These are phyloP conservation scores for Populus hybrid DNA, from an alignment of 441 rosid genomes.

Conservation along the genomic window DNA sequence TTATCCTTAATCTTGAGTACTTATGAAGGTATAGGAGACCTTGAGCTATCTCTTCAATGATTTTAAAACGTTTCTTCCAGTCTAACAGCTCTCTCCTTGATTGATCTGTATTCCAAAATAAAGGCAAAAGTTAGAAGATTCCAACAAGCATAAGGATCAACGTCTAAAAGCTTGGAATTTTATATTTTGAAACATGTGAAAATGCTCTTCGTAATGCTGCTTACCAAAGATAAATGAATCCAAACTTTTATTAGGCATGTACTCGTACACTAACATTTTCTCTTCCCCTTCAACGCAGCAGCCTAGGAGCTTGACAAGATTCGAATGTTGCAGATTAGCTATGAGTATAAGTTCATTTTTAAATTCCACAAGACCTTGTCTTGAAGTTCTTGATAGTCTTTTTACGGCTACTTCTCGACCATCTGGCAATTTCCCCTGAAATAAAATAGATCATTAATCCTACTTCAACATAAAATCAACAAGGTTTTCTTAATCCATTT, in stretches of 20 bases:
- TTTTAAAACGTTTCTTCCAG: conserved; percentile 12
- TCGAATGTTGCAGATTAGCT: conserved; percentile 45
- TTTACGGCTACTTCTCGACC: conserved; percentile 49
- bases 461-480: background rate
- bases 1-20: background rate
- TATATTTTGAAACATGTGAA: too few species aligned
- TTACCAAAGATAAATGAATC: conserved; percentile 46
- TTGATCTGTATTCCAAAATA: conserved; percentile 1
- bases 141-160: background rate
- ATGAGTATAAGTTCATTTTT: conserved; percentile 47
- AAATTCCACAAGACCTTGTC: conserved; percentile 45
- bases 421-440: conserved; percentile 50
- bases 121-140: background rate
- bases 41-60: conserved; percentile 19
- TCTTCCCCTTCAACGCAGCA: conserved; percentile 43
- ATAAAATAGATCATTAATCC: background rate
- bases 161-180: too few species aligned
- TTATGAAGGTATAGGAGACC: background rate
- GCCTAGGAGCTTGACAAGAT: conserved; percentile 46
- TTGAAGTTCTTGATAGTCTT: conserved; percentile 56
- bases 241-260: conserved; percentile 47
- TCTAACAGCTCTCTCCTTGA: conserved; percentile 9
- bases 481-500: background rate
- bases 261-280: conserved; percentile 48
- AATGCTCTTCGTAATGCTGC: too few species aligned